Evolutionary conservation across 1,284 basidiomycete species (phyloP).

Genomic region (Fistulina hepatica): DNA sequence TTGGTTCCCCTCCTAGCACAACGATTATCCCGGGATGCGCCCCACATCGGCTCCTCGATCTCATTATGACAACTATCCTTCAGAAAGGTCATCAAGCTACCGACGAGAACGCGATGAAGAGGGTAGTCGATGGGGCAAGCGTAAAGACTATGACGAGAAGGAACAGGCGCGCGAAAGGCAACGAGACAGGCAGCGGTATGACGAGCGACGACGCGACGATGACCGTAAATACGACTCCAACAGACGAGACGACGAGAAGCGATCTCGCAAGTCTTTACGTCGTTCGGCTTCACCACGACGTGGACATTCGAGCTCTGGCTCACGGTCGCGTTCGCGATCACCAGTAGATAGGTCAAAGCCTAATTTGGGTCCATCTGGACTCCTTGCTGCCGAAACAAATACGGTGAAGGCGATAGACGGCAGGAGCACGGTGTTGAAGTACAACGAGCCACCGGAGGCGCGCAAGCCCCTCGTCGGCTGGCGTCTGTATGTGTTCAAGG

Average conservation of each 20-base stretch:
- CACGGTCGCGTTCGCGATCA: constrained; percentile 28
- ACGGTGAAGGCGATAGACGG: constrained; percentile 66
- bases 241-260: constrained; percentile 23
- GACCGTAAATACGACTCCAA: constrained; percentile 21
- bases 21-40: too few relatives aligned
- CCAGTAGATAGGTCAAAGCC: constrained; percentile 62
- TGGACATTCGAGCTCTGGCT: constrained; percentile 26
- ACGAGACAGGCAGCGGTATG: constrained; percentile 17
- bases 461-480: constrained; percentile 83
- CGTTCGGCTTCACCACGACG: constrained; percentile 48
- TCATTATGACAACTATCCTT: too few relatives aligned
- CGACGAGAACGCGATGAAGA: too few relatives aligned
- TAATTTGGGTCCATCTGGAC: constrained; percentile 80
- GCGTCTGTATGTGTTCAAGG: constrained; percentile 97
- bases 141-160: constrained; percentile 14
- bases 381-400: constrained; percentile 93
- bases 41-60: too few relatives aligned
- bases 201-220: constrained; percentile 13
- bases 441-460: constrained; percentile 98
- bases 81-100: too few relatives aligned
- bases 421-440: constrained; percentile 85
- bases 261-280: constrained; percentile 28
- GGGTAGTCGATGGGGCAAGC: too few relatives aligned
- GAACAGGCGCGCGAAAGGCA: constrained; percentile 15
- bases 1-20: too few relatives aligned